Conservation (phyloP, 345 rosid species). For the Bruguiera gymnorhiza region DNA sequence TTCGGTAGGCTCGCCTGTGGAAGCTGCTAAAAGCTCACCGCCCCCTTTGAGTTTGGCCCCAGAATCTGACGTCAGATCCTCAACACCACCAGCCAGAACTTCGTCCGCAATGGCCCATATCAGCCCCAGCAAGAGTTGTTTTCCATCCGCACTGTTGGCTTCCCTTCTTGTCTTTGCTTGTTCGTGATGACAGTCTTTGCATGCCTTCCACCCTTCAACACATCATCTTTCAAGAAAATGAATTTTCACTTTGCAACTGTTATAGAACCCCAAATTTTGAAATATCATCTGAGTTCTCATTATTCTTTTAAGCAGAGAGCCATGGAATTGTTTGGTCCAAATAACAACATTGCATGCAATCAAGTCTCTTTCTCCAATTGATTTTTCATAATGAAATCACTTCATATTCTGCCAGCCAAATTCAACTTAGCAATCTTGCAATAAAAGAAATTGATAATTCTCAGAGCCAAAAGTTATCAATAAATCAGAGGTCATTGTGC, state of each 20-base stretch:
- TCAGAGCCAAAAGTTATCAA: too few species aligned
- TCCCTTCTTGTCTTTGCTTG: conserved; percentile 4
- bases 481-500: too few species aligned
- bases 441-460: too few species aligned
- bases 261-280: neutral
- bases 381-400: too few species aligned
- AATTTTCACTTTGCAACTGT: neutral
- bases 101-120: conserved; percentile 18
- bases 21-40: conserved; percentile 15
- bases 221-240: neutral
- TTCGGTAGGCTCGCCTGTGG: conserved; percentile 21
- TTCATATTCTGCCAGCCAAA: too few species aligned
- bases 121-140: conserved; percentile 18
- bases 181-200: neutral
- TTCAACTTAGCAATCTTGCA: too few species aligned
- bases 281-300: neutral
- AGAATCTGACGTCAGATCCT: conserved; percentile 15
- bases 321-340: too few species aligned
- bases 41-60: conserved; percentile 23
- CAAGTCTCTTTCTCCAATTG: too few species aligned
- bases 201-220: neutral
- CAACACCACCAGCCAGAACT: conserved; percentile 16
- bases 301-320: too few species aligned
- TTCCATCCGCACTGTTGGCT: conserved; percentile 17
- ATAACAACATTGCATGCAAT: too few species aligned